Evolutionary conservation across 805 yeast genomes (phyloP), one percentile per base, ranked within the genome.

Genomic region (Candida silvatica): DNA sequence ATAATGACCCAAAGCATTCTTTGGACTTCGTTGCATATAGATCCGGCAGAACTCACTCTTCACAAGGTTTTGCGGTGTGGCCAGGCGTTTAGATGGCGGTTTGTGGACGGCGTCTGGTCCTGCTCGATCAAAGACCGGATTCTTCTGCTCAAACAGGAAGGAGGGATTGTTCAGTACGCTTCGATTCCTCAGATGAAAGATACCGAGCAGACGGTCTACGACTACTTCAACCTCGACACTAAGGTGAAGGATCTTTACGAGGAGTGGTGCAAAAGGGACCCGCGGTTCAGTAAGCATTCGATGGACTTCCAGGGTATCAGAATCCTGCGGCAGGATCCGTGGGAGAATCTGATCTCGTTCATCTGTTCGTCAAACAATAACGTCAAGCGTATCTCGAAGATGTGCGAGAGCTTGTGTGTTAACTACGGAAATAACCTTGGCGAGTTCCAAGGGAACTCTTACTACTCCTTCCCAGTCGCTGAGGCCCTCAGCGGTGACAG

Each of bases 281-380:
- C 62, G 15, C 56, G 62, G 16, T 80, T 77, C 47, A 53, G 52
- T 31, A 57, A 54, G 33, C 52, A 42, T 35, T 35, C 60, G 4
- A 42, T 54, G 26, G 50, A 48, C 20, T 74, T 75, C 37, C 64
- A 64, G 4, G 97, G 97, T 0, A 77, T 90, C 15, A 62, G 98
- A 20, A 85, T 90, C 42, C 66, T 92, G 19, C 67, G 88, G 25
- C 97, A 92, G 55, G 96, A 90, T 44, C 97, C 98, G 0, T 92
- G 97, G 97, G 98, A 92, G 46, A 86, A 90, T 29, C 62, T 87
- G 30, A 62, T 90, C 15, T 82, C 92, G 2, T 92, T 90, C 44
- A 92, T 92, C 8, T 92, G 97, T 59, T 85, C 95, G 2, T 79
- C 94, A n/a, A 92, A 92, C 56, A 92, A 92, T 58, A 92, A 92